Evolutionary conservation across 495 filamentous ascomycete genomes (phyloP).

Genomic region (Lepraria neglecta): DNA sequence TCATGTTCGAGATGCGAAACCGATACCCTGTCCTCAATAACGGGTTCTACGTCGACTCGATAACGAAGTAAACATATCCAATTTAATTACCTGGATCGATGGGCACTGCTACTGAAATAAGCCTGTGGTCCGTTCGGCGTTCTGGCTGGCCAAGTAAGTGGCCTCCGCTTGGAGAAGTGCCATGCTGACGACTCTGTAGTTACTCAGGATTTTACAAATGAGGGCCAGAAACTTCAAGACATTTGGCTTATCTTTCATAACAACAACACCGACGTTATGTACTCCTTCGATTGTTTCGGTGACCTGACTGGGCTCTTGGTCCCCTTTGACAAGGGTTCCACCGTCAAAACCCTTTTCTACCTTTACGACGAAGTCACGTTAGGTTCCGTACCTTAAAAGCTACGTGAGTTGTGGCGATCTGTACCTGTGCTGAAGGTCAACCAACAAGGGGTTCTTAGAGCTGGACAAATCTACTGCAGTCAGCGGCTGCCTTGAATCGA

Average conservation of each 20-base stretch:
- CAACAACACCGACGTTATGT: conserved; percentile 39
- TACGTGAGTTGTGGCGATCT: neutral
- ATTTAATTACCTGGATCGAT: conserved; percentile 42
- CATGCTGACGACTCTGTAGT: conserved; percentile 3
- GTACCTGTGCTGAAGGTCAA: neutral
- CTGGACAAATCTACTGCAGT: conserved; percentile 19
- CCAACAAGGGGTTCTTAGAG: conserved; percentile 18
- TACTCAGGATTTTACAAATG: conserved; percentile 38
- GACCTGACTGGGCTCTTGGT: conserved; percentile 37
- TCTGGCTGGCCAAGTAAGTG: conserved; percentile 28
- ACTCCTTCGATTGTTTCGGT: conserved; percentile 39
- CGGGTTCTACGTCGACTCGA: conserved; percentile 38
- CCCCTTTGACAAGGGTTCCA: conserved; percentile 39
- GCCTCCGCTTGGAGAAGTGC: neutral
- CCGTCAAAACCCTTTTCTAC: conserved; percentile 46
- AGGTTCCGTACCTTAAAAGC: conserved; percentile 24
- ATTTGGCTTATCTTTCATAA: conserved; percentile 49
- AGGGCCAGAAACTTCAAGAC: conserved; percentile 40
- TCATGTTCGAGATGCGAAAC: conserved; percentile 44
- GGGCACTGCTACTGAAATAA: conserved; percentile 41
- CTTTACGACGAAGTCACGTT: conserved; percentile 45
- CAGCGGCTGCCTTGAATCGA: conserved; percentile 26
- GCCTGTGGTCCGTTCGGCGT: conserved; percentile 43
- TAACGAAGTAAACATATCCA: conserved; percentile 41
- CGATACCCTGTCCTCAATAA: conserved; percentile 46